Base-by-base conservation (phyloP, 1,284 basidiomycete genomes). In the Fomitopsis palustris region DNA sequence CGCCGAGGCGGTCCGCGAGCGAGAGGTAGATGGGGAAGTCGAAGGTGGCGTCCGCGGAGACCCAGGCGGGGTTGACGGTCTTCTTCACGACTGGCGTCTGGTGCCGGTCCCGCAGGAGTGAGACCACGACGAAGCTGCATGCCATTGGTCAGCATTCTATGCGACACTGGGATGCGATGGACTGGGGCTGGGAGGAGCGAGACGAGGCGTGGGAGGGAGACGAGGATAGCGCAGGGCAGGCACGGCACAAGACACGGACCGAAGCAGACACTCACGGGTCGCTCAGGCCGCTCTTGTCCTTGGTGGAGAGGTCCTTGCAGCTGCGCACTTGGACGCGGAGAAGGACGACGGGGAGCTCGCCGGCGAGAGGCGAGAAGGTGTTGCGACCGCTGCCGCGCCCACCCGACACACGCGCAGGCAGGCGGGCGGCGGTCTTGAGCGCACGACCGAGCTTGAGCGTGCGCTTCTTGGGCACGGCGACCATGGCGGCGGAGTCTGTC, bases 1-100 rank as follows among this genome's bases (percentile, higher is more conserved):
- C 86, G 43, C 90, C 88, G 12, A 94, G 81, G 43, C 82, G 80
- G 57, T 88, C 90, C 0, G 87, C 87, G 33, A 89, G 79, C 8
- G 86, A 88, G 27, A 89, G 79, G 67, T 88, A 92, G 25, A 97
- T 79, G 0, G 92, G 90, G 66, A 94, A 91, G 60, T 95, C 90
- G 69, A 95, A 96, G 0, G 91, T 95, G 12, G 93, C 88, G 68
- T 90, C 85, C 62, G 87, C 87, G 14, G 86, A 65, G 0, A 78
- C 72, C 72, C 86, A 98, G 2, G 76, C 74, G 0, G 96, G 96
- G 67, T 92, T 89, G n/a, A 91, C 71, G 0, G 83, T 88, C 61
- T 88, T 86, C 71, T 90, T 93, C 37, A 85, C 75, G n/a, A 93
- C 92, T 0, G 93, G 85, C 0, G 95, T 96, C 37, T 88, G 83